Evolutionary conservation across 2,329 filamentous ascomycete species (phyloP).

Genomic region (Sclerotinia glacialis): DNA sequence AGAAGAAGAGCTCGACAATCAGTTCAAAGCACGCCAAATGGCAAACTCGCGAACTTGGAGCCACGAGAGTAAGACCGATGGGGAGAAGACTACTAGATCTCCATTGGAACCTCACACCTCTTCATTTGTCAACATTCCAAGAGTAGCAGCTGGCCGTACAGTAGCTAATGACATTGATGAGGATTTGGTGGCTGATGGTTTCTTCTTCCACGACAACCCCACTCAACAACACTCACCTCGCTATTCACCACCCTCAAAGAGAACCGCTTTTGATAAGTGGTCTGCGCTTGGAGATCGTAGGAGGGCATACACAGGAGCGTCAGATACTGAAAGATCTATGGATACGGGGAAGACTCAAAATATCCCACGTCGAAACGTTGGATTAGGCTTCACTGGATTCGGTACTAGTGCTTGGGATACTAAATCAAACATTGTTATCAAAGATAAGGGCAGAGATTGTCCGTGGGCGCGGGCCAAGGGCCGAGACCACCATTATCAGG

Average conservation of each 20-base stretch:
- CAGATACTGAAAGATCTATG: constrained; percentile 51
- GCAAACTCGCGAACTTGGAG: constrained; percentile 77
- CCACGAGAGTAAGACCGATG: constrained; percentile 52
- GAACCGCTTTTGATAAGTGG: constrained; percentile 76
- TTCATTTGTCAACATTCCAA: constrained; percentile 49
- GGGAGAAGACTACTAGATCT: constrained; percentile 49
- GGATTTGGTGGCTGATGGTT: constrained; percentile 65
- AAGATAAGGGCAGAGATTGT: constrained; percentile 45
- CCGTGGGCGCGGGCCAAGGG: constrained; percentile 48
- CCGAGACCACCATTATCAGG: constrained; percentile 51
- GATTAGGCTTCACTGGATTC: constrained; percentile 49
- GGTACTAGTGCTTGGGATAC: constrained; percentile 41
- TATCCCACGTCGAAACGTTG: constrained; percentile 43
- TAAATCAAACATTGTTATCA: constrained; percentile 38
- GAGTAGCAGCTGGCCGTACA: constrained; percentile 41
- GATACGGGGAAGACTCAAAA: constrained; percentile 43
- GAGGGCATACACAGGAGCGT: constrained; percentile 58
- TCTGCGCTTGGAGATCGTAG: constrained; percentile 80
- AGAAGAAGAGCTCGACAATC: constrained; percentile 62
- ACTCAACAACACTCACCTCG: constrained; percentile 44
- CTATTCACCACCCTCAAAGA: constrained; percentile 65
- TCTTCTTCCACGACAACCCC: constrained; percentile 66
- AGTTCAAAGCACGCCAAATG: constrained; percentile 56
- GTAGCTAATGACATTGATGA: constrained; percentile 55
- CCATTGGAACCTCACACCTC: constrained; percentile 54